These are phyloP conservation scores for Paecilomyces formosus DNA, from an alignment of 2,329 filamentous ascomycete genomes.

Conservation along the genomic window DNA sequence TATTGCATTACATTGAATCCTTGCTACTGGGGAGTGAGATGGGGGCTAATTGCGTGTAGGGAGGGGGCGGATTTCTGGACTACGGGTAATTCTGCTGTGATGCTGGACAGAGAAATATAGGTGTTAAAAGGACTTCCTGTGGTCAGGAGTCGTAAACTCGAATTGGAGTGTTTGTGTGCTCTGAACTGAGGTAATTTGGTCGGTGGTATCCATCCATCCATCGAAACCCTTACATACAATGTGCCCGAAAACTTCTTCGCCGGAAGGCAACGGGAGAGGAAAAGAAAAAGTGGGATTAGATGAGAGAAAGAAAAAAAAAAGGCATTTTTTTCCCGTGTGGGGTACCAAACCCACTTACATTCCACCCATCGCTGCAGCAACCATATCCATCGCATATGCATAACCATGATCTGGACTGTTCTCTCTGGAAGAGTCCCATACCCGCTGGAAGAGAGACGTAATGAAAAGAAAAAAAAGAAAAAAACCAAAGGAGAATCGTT, in stretches of 20 bases:
- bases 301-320: neutral
- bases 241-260: neutral
- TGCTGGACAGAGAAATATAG: neutral
- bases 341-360: neutral
- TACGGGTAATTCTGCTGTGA: neutral
- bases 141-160: neutral
- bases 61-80: neutral
- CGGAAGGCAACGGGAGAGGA: neutral
- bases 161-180: neutral
- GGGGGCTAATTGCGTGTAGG: neutral
- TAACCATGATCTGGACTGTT: neutral
- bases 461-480: neutral
- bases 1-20: neutral
- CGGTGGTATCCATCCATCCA: neutral
- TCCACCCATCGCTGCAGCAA: neutral
- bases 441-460: neutral
- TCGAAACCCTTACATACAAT: neutral
- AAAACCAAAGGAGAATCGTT: slow-evolving; percentile 1
- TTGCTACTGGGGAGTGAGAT: neutral
- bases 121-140: neutral
- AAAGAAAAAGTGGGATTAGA: neutral
- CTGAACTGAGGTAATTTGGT: neutral
- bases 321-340: neutral
- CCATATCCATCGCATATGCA: neutral
- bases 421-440: neutral